Evolutionary conservation across 1,284 basidiomycete species (phyloP).

Genomic region (Malassezia yamatoensis): DNA sequence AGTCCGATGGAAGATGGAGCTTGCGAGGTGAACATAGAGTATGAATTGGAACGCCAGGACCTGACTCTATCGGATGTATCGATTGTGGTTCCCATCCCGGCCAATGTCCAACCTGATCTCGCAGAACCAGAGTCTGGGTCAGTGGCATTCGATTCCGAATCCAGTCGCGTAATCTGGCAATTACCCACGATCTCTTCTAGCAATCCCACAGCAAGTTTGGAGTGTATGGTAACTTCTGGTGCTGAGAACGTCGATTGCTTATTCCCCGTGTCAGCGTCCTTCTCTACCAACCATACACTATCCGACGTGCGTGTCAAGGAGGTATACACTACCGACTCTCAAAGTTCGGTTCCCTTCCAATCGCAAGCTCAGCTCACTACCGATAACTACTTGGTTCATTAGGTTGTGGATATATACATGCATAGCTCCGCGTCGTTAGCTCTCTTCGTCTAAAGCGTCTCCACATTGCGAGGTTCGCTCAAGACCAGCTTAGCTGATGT

Average conservation of each 20-base stretch:
- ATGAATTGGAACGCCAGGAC: conserved; percentile 69
- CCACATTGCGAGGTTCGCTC: too few relatives aligned
- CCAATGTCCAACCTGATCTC: conserved; percentile 64
- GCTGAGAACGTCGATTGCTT: conserved; percentile 74
- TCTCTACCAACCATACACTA: conserved; percentile 67
- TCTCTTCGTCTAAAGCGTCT: too few relatives aligned
- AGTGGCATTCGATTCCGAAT: conserved; percentile 68
- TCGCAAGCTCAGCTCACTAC: conserved; percentile 4
- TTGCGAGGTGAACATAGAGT: conserved; percentile 89
- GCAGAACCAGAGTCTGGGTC: conserved; percentile 62
- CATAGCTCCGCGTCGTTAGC: too few relatives aligned
- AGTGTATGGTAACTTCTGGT: conserved; percentile 63
- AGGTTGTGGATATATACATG: not conserved
- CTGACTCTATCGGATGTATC: conserved; percentile 66
- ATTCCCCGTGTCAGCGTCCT: conserved; percentile 82
- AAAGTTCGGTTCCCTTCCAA: conserved; percentile 7
- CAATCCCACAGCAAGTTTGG: conserved; percentile 55
- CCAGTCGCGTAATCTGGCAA: conserved; percentile 73
- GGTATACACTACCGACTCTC: not conserved
- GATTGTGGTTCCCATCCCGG: conserved; percentile 82
- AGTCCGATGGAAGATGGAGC: conserved; percentile 66
- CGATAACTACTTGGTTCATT: conserved; percentile 13
- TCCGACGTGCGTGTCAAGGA: conserved; percentile 59
- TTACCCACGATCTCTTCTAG: conserved; percentile 57
- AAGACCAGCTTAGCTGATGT: conserved; percentile 11